A percentile compares a stretch with the other conserved stretches of the same genome.
These are phyloP conservation scores for Naematelia aurantialba DNA, from an alignment of 768 basidiomycete species.

Conservation along the genomic window DNA sequence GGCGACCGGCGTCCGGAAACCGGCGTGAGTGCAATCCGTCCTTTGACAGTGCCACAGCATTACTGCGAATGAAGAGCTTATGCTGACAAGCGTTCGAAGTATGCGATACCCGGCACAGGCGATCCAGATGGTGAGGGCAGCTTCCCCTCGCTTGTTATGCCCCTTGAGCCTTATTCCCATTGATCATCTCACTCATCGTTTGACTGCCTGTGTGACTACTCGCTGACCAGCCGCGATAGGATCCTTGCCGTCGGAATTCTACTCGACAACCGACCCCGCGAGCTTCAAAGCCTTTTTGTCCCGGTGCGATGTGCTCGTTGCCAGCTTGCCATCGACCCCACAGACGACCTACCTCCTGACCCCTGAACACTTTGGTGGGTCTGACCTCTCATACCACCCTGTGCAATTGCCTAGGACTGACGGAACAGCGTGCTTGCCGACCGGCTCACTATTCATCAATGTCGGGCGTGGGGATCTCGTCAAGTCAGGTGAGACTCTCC, in stretches of 20 bases:
- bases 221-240: conserved; percentile 20
- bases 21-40: conserved; percentile 40
- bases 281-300: conserved; percentile 35
- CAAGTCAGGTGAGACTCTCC: conserved; percentile 34
- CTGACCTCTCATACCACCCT: background rate
- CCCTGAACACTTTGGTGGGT: conserved; percentile 33
- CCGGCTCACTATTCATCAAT: conserved; percentile 46
- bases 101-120: conserved; percentile 39
- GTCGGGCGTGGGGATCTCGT: conserved; percentile 50
- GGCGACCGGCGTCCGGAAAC: conserved; percentile 33
- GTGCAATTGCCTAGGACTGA: no score
- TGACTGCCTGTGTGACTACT: no score
- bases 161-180: no score
- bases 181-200: no score
- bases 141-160: background rate
- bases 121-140: conserved; percentile 30
- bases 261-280: conserved; percentile 26
- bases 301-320: conserved; percentile 36
- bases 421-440: conserved; percentile 38
- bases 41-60: no score
- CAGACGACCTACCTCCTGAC: conserved; percentile 33
- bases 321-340: conserved; percentile 40
- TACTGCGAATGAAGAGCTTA: background rate
- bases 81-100: conserved; percentile 12
- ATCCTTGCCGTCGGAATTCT: conserved; percentile 33